A percentile compares a stretch with the other conserved stretches of the same genome.
These are phyloP conservation scores for Neurospora terricola DNA, from an alignment of 495 filamentous ascomycete species.

Conservation along the genomic window DNA sequence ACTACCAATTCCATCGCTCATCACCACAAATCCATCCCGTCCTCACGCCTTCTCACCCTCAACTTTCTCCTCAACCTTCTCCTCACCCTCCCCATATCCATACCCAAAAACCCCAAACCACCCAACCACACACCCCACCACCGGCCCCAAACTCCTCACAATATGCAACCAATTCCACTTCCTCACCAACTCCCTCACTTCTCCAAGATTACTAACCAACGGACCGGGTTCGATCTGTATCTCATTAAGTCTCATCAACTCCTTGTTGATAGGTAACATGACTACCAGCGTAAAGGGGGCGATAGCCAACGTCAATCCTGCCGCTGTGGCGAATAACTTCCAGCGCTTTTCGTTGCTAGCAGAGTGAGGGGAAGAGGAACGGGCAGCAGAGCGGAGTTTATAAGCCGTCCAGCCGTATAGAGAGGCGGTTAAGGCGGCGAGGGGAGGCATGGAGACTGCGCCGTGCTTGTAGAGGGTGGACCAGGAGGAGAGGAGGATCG, in stretches of 20 bases:
- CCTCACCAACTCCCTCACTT: neutral
- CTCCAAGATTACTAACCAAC: neutral
- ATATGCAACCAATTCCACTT: neutral
- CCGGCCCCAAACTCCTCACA: neutral
- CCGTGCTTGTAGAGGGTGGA: neutral
- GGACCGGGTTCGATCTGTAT: neutral
- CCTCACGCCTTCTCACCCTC: neutral
- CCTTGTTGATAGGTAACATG: slow-evolving; percentile 24
- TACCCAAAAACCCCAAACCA: neutral
- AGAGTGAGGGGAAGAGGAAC: neutral
- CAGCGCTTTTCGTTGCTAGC: neutral
- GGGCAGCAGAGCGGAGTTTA: neutral
- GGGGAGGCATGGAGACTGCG: neutral
- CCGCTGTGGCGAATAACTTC: neutral
- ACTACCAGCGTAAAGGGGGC: slow-evolving; percentile 24
- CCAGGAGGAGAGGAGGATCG: neutral
- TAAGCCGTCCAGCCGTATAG: neutral
- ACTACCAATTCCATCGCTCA: too few relatives aligned
- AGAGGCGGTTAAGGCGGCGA: neutral
- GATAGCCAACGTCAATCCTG: slow-evolving; percentile 12
- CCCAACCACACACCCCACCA: neutral
- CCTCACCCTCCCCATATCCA: neutral
- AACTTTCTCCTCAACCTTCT: neutral
- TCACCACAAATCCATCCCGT: neutral
- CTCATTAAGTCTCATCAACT: slow-evolving; percentile 15